These are phyloP conservation scores for Eimeria zaria DNA, from an alignment of 169 alveolate species.

Conservation along the genomic window DNA sequence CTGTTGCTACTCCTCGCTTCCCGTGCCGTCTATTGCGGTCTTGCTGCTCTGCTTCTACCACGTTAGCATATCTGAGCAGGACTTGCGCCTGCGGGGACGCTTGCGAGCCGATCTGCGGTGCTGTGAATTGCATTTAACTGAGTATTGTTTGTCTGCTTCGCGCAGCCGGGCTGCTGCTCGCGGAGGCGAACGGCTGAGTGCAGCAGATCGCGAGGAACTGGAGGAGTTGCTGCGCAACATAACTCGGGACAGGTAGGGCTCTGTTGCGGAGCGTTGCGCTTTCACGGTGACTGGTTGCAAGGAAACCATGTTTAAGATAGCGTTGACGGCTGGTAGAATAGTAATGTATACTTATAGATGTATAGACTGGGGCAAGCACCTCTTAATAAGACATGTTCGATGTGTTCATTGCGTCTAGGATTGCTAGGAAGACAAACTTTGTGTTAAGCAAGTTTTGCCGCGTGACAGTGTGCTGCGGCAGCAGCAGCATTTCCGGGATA, in stretches of 20 bases:
- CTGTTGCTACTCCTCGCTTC: background rate
- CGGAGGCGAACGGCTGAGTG: conserved; percentile 80
- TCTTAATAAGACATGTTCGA: background rate
- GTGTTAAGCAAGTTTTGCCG: background rate
- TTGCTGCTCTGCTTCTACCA: background rate
- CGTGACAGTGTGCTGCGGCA: background rate
- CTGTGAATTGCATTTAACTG: background rate
- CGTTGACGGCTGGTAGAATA: background rate
- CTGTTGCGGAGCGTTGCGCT: background rate
- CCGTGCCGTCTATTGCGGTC: background rate
- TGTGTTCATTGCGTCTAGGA: background rate
- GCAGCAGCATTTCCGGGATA: background rate
- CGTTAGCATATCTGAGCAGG: background rate
- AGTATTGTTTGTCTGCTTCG: background rate
- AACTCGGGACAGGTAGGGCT: conserved; percentile 75
- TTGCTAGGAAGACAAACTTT: background rate
- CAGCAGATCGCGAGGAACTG: conserved; percentile 79
- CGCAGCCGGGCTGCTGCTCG: conserved; percentile 69
- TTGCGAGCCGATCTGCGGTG: background rate
- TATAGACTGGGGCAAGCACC: too few relatives aligned
- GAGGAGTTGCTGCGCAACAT: conserved; percentile 81
- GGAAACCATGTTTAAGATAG: background rate
- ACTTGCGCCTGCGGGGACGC: background rate
- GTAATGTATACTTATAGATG: background rate
- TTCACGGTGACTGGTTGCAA: background rate